Base-by-base conservation (phyloP, 306 rosid genomes). In the Potentilla sterilis region DNA sequence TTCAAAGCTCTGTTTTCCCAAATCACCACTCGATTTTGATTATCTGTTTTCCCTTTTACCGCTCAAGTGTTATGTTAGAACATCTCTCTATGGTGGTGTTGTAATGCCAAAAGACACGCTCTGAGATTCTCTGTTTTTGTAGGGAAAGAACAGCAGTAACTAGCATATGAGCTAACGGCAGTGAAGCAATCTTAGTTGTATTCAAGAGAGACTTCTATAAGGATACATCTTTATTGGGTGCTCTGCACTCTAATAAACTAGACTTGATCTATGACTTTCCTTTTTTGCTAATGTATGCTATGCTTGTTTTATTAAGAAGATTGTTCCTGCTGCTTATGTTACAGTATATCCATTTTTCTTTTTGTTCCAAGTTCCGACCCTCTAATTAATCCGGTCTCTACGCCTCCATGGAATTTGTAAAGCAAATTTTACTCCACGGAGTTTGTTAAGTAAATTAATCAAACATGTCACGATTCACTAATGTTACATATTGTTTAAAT, bases 1-100 rank as follows among this genome's bases (percentile, higher is more conserved):
- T 95, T 92, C 82, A 95, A 90, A 85, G 93, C 96, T 48, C 77
- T 95, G 52, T 95, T 95, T 84, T 81, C 97, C 63, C 89, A 83
- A 49, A 80, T 90, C 78, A 88, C 92, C 2, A 32, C 92, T 67
- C 83, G 86, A 0, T 94, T 90, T 76, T 91, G 78, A 90, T 79
- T 24, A 48, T 44, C 15, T 37, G 24, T 14, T 12, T 41, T 19
- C 65, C n/a, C 1, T 4, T 34, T 49, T 34, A n/a, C 63, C 5
- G 35, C 46, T 35, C 0, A 19, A 71, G 46, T 35, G 55, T 37
- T 4, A 34, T 51, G 13, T 19, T 71, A 51, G 18, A 70, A 19
- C 10, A 35, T 69, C 43, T 24, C 42, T 21, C 10, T 46, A 18
- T 8, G 1, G 13, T 34, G 21, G 35, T 70, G 46, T 32, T 34